These are phyloP conservation scores for Neurospora sp. DNA, from an alignment of 495 filamentous ascomycete genomes.

Conservation along the genomic window DNA sequence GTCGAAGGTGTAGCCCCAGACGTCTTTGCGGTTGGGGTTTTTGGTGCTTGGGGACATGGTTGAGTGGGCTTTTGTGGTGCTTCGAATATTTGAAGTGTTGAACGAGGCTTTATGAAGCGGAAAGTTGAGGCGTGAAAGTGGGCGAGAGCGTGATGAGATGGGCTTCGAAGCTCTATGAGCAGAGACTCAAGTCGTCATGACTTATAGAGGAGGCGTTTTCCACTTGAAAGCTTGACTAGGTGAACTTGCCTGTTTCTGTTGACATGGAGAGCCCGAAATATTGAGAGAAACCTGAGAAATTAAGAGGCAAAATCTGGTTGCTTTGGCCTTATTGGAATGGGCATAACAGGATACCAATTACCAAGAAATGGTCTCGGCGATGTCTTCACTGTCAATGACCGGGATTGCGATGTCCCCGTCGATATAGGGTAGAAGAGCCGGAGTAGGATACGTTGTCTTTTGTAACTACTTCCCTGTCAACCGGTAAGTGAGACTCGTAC, in stretches of 20 bases:
- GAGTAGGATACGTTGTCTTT: background rate
- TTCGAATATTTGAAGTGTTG: background rate
- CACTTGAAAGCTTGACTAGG: background rate
- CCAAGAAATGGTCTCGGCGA: background rate
- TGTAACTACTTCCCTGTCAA: background rate
- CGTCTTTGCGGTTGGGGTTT: slow-evolving; percentile 15
- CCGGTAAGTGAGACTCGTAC: background rate
- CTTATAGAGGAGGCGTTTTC: background rate
- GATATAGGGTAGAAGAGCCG: background rate
- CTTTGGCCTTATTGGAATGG: background rate
- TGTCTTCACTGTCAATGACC: background rate
- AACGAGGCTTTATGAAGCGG: background rate
- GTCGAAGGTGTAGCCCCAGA: slow-evolving; percentile 61
- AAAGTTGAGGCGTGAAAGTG: background rate
- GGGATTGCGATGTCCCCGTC: background rate
- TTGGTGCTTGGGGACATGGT: background rate
- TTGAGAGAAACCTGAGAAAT: background rate
- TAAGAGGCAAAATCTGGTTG: background rate
- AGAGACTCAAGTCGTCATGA: background rate
- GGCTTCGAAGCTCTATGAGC: background rate
- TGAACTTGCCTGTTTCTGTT: background rate
- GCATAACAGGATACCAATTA: background rate
- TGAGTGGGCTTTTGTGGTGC: background rate
- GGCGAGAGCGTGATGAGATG: background rate
- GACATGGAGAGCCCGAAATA: background rate